A percentile compares a stretch with the other conserved stretches of the same genome.
Evolutionary conservation across 352 stramenopile genomes (phyloP).

Genomic region (Globisporangium carolinianum): DNA sequence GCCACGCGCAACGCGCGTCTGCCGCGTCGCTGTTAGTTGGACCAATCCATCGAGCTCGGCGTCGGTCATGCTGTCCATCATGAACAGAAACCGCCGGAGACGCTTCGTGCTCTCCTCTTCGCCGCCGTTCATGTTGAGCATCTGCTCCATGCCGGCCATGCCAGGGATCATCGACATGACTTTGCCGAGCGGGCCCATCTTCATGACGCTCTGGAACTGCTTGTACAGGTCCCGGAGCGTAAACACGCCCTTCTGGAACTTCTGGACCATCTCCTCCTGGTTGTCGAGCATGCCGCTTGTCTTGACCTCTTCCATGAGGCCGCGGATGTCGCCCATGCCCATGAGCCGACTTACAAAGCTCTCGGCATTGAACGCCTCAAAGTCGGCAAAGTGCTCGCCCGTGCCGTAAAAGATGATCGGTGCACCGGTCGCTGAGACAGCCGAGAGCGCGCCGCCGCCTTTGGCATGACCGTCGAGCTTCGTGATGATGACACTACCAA

Average conservation of each 20-base stretch:
- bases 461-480: constrained; percentile 99
- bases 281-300: constrained; percentile 86
- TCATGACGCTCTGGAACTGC: constrained; percentile 97
- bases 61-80: constrained; percentile 99
- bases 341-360: constrained; percentile 98
- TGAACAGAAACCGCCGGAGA: constrained; percentile 97
- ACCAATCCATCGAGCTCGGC: constrained; percentile 93
- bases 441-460: constrained; percentile 95
- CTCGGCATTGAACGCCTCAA: constrained; percentile 97
- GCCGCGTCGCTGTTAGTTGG: constrained; percentile 53
- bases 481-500: constrained; percentile 98
- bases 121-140: constrained; percentile 88
- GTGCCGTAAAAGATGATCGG: constrained; percentile 98
- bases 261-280: constrained; percentile 95
- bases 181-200: constrained; percentile 96
- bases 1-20: constrained; percentile 87
- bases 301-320: constrained; percentile 94
- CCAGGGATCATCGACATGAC: constrained; percentile 99
- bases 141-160: constrained; percentile 84
- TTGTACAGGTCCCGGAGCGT: constrained; percentile 99
- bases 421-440: constrained; percentile 95
- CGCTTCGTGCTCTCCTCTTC: constrained; percentile 90
- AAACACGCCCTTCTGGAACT: constrained; percentile 95
- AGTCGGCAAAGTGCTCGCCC: constrained; percentile 97
- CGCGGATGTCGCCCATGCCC: constrained; percentile 96